Evolutionary conservation across 768 basidiomycete genomes (phyloP).

Genomic region (Postia placenta): DNA sequence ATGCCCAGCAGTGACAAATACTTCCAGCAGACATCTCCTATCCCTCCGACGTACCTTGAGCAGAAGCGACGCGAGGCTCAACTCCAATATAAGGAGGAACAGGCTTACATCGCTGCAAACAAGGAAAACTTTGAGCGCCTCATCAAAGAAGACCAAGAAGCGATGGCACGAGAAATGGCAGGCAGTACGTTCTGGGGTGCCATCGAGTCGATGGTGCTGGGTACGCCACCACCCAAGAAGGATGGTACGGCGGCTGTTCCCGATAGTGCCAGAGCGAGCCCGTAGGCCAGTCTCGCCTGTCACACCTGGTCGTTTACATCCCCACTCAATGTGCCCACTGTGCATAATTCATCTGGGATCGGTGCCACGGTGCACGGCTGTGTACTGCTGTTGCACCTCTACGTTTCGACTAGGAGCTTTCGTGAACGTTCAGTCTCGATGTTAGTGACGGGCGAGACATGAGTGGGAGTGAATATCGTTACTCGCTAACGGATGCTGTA

Average conservation of each 20-base stretch:
- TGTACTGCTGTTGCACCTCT: too few species aligned
- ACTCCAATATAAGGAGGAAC: conserved; percentile 44
- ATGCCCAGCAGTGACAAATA: not conserved
- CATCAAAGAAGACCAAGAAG: conserved; percentile 47
- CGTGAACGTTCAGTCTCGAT: too few species aligned
- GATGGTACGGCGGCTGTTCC: not conserved
- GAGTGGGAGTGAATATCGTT: too few species aligned
- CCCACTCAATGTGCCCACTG: too few species aligned
- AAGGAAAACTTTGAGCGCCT: conserved; percentile 43
- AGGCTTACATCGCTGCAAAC: conserved; percentile 44
- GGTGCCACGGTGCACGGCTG: too few species aligned
- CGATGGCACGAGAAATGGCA: conserved; percentile 41
- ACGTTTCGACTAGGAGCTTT: too few species aligned
- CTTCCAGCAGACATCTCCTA: conserved; percentile 23
- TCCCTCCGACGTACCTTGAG: conserved; percentile 47
- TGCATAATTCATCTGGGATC: too few species aligned
- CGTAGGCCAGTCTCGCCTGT: not conserved
- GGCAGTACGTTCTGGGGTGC: conserved; percentile 32
- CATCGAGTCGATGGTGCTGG: conserved; percentile 11
- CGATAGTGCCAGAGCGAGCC: not conserved
- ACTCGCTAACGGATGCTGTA: too few species aligned
- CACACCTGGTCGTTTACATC: too few species aligned
- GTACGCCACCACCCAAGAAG: conserved; percentile 9
- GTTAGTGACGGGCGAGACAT: too few species aligned
- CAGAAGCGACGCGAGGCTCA: conserved; percentile 47